Conservation (phyloP, 2,329 filamentous ascomycete species). For the Xylaria sp. region DNA sequence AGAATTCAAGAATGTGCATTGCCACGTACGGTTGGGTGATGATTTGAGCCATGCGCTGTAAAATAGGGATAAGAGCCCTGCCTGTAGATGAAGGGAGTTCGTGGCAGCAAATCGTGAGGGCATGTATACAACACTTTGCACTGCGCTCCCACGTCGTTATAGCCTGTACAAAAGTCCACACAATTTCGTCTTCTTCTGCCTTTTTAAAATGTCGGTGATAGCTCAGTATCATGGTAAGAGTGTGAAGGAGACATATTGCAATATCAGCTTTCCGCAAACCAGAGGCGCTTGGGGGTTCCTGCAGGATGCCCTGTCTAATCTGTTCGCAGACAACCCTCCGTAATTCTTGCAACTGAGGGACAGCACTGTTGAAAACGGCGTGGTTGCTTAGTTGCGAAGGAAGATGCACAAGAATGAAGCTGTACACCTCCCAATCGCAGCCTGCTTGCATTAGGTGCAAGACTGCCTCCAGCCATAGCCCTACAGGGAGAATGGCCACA, state of each 20-base stretch:
- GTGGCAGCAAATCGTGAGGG: slow-evolving; percentile 91
- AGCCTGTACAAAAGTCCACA: slow-evolving; percentile 83
- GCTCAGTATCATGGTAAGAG: slow-evolving; percentile 84
- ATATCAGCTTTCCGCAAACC: slow-evolving; percentile 87
- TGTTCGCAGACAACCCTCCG: slow-evolving; percentile 82
- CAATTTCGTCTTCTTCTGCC: slow-evolving; percentile 86
- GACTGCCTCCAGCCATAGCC: slow-evolving; percentile 77
- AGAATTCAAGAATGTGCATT: slow-evolving; percentile 93
- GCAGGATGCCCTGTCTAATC: slow-evolving; percentile 76
- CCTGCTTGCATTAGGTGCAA: slow-evolving; percentile 75
- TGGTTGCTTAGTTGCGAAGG: slow-evolving; percentile 90
- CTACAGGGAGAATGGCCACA: slow-evolving; percentile 60
- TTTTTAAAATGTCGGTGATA: slow-evolving; percentile 88
- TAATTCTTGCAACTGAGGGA: slow-evolving; percentile 76
- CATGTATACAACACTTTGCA: slow-evolving; percentile 92
- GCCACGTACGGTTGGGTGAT: slow-evolving; percentile 92
- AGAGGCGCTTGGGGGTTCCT: slow-evolving; percentile 79
- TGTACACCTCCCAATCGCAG: slow-evolving; percentile 90
- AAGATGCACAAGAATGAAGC: slow-evolving; percentile 84
- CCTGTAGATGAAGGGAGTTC: slow-evolving; percentile 88
- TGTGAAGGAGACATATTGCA: slow-evolving; percentile 85
- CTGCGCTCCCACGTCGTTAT: slow-evolving; percentile 85
- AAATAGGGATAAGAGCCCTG: slow-evolving; percentile 81
- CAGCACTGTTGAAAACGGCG: slow-evolving; percentile 76
- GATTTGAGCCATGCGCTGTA: slow-evolving; percentile 93